These are phyloP conservation scores for Ophiocordyceps camponoti-floridani DNA, from an alignment of 2,329 filamentous ascomycete species.

Conservation along the genomic window DNA sequence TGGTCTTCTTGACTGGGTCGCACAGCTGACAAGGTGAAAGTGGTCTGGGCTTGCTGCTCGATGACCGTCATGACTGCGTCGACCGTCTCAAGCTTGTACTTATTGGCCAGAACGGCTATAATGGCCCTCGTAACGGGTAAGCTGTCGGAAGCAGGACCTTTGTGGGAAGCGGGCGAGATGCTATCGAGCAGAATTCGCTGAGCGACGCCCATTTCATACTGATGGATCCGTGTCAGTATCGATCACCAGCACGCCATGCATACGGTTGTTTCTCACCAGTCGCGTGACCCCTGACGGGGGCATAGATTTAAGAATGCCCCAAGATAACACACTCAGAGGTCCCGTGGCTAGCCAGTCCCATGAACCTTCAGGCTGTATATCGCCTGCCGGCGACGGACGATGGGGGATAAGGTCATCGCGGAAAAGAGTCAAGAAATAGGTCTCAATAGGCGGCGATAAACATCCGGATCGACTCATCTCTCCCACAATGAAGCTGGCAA, in stretches of 20 bases:
- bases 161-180: slow-evolving; percentile 3
- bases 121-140: slow-evolving; percentile 16
- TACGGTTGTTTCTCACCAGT: slow-evolving; percentile 11
- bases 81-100: slow-evolving; percentile 19
- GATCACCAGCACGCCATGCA: background rate
- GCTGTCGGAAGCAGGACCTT: slow-evolving; percentile 3
- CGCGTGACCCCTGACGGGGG: slow-evolving; percentile 14
- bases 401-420: slow-evolving; percentile 11
- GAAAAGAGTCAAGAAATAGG: slow-evolving; percentile 19
- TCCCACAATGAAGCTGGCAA: slow-evolving; percentile 18
- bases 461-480: slow-evolving; percentile 20
- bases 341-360: slow-evolving; percentile 16
- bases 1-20: slow-evolving; percentile 3
- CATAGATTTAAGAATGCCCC: slow-evolving; percentile 20
- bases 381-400: background rate
- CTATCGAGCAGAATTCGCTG: slow-evolving; percentile 16
- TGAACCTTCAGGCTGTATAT: background rate
- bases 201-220: slow-evolving; percentile 18
- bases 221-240: slow-evolving; percentile 2
- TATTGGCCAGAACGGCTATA: slow-evolving; percentile 25
- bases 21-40: slow-evolving; percentile 4
- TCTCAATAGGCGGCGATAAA: slow-evolving; percentile 12
- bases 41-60: slow-evolving; percentile 7
- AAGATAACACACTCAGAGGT: slow-evolving; percentile 15
- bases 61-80: slow-evolving; percentile 9